Base-by-base conservation (phyloP, 768 basidiomycete genomes). In the Mycena crocata region DNA sequence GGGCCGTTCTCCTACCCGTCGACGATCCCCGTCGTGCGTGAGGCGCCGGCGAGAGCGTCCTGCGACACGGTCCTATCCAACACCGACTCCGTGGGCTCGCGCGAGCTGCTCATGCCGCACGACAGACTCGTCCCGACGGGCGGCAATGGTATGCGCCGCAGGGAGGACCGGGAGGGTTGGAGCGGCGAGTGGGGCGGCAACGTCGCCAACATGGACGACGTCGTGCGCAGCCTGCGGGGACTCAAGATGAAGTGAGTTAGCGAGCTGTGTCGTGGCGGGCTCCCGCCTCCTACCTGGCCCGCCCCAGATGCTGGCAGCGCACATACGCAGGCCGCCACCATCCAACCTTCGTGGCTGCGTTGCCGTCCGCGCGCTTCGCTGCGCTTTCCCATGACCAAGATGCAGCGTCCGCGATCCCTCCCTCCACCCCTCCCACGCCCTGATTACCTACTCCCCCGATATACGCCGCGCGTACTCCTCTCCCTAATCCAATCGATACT, bases 111-210 rank as follows among this genome's bases (percentile, higher is more conserved):
- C 23, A 50, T 19, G 42, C 30, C 17, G 26, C 50, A 48, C 28
- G 45, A 54, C 26, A 44, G 49, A 21, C 34, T 3, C 50, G 14
- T 15, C 17, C 40, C 13, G 14, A 1, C 15, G 19, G 19, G 2
- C 8, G n/a, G 19, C 17, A 17, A 15, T 19, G 44, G 13, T 24
- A 56, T 44, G 34, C 49, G 40, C 55, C 59, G 66, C 55, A 42
- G 13, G 37, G 45, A 62, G 48, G n/a, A n/a, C n/a, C n/a, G n/a
- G n/a, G 54, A 37, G 39, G 66, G 42, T 15, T 62, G 66, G 60
- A 67, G 66, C 56, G 66, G 60, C 48, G 66, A 67, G 56, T 67
- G 66, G 60, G 40, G 40, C 34, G 66, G 66, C 8, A n/a, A 17
- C 17, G 66, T 62, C 37, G 28, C 23, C 14, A 48, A 51, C 35